These are phyloP conservation scores for Candida hungchunana DNA, from an alignment of 805 yeast species.

Conservation along the genomic window DNA sequence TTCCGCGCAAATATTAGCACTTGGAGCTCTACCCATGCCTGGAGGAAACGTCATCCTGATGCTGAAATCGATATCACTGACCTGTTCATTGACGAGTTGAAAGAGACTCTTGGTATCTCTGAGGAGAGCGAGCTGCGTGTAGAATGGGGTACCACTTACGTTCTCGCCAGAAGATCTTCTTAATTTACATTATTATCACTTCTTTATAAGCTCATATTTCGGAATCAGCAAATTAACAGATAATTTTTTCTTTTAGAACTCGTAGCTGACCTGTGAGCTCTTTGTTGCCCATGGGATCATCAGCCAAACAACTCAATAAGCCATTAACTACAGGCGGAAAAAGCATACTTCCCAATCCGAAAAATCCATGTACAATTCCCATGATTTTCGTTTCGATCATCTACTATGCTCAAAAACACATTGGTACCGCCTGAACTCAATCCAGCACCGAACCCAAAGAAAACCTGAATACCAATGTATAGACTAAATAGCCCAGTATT, in stretches of 20 bases:
- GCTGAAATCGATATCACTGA: too few relatives aligned
- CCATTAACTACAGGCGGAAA: conserved; percentile 59
- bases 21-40: too few relatives aligned
- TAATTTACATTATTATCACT: too few relatives aligned
- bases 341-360: conserved; percentile 66
- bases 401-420: conserved; percentile 41
- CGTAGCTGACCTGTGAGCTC: not conserved
- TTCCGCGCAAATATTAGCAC: too few relatives aligned
- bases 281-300: not conserved
- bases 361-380: conserved; percentile 61
- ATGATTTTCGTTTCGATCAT: conserved; percentile 50
- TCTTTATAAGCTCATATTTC: too few relatives aligned
- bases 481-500: conserved; percentile 11
- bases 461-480: conserved; percentile 34
- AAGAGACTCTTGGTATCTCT: too few relatives aligned
- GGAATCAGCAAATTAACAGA: too few relatives aligned
- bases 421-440: conserved; percentile 50
- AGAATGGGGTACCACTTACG: too few relatives aligned
- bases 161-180: too few relatives aligned
- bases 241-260: not conserved
- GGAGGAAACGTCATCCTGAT: too few relatives aligned
- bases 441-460: conserved; percentile 53
- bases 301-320: conserved; percentile 27
- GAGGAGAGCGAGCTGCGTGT: too few relatives aligned
- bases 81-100: too few relatives aligned